Conservation (phyloP, 2,329 filamentous ascomycete species). For the Ophidiomyces ophidiicola region DNA sequence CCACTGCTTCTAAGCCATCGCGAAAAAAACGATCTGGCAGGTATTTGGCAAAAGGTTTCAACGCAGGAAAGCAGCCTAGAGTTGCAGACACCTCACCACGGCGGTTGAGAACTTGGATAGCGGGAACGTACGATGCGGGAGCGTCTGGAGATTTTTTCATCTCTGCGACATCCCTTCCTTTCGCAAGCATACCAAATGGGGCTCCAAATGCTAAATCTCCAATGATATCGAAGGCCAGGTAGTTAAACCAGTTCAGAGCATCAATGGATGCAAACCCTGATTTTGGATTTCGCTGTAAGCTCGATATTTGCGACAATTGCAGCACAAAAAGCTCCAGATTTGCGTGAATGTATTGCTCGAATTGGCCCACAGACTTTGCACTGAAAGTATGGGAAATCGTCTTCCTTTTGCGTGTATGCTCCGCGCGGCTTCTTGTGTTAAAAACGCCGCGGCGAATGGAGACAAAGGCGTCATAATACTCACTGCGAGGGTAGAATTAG, state of each 20-base stretch:
- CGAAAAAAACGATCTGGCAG: constrained; percentile 73
- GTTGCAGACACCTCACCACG: constrained; percentile 75
- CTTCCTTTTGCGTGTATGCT: constrained; percentile 84
- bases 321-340: constrained; percentile 63
- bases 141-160: constrained; percentile 50
- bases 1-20: constrained; percentile 59
- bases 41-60: constrained; percentile 71
- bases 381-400: constrained; percentile 78
- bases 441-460: constrained; percentile 76
- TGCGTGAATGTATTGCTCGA: constrained; percentile 75
- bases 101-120: constrained; percentile 79
- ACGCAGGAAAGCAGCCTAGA: constrained; percentile 57
- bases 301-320: constrained; percentile 57
- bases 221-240: constrained; percentile 49
- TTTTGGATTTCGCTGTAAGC: constrained; percentile 35
- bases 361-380: constrained; percentile 65
- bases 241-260: constrained; percentile 70
- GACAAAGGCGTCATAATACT: constrained; percentile 87
- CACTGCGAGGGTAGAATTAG: constrained; percentile 35
- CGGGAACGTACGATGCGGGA: constrained; percentile 57
- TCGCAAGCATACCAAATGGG: constrained; percentile 71
- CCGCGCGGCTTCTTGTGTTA: constrained; percentile 69
- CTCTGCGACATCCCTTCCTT: constrained; percentile 65
- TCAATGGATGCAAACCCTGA: constrained; percentile 53
- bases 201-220: constrained; percentile 57